Percentiles rank a stretch among this genome's conserved stretches.
Conservation (phyloP, 1,284 basidiomycete species). For the Omphalotus olearius region DNA sequence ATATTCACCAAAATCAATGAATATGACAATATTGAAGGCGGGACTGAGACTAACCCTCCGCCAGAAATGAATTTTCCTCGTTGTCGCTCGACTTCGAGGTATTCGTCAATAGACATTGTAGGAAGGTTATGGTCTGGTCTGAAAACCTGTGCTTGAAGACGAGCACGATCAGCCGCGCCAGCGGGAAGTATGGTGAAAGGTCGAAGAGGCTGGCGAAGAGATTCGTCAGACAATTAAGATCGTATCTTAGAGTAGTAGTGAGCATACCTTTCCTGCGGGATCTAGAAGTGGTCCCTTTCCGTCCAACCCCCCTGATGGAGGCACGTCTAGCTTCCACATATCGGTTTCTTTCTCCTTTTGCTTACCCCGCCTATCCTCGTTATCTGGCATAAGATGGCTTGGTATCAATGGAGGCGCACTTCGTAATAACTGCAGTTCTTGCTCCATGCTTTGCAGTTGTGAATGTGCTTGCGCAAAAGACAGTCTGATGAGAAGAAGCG, state of each 20-base stretch:
- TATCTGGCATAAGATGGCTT: constrained; percentile 19
- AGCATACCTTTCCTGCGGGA: constrained; percentile 64
- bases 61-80: constrained; percentile 86
- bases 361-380: constrained; percentile 31
- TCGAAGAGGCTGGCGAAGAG: constrained; percentile 25
- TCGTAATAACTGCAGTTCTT: constrained; percentile 73
- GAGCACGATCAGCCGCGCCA: constrained; percentile 58
- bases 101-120: constrained; percentile 96
- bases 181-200: constrained; percentile 92
- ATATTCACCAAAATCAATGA: constrained; percentile 7
- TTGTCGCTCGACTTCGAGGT: constrained; percentile 81
- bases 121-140: constrained; percentile 83
- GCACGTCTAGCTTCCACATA: constrained; percentile 77
- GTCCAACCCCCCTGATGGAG: constrained; percentile 32
- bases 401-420: constrained; percentile 48
- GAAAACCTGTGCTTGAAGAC: constrained; percentile 81
- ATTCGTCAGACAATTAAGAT: background rate
- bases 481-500: constrained; percentile 69
- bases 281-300: constrained; percentile 70
- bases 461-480: constrained; percentile 67
- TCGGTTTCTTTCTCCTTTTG: constrained; percentile 40
- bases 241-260: background rate
- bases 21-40: constrained; percentile 7
- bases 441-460: constrained; percentile 64
- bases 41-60: constrained; percentile 63